These are phyloP conservation scores for Camelina neglecta DNA, from an alignment of 345 rosid genomes.

Conservation along the genomic window DNA sequence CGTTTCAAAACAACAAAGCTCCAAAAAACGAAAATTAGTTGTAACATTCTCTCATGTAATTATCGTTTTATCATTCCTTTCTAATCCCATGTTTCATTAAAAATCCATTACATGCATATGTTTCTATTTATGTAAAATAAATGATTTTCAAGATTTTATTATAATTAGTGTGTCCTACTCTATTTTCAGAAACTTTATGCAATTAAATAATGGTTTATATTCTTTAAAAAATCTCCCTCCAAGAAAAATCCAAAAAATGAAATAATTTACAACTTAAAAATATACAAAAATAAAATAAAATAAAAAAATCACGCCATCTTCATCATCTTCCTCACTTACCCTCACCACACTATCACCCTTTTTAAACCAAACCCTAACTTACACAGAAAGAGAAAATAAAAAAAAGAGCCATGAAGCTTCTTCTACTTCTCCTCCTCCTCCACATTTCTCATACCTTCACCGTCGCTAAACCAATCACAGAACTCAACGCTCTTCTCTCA, in stretches of 20 bases:
- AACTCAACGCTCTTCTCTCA: slow-evolving; percentile 69
- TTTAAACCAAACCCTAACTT: slow-evolving; percentile 30
- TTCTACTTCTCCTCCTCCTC: slow-evolving; percentile 48
- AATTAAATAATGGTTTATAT: background rate
- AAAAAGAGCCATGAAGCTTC: slow-evolving; percentile 46
- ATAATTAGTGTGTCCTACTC: background rate
- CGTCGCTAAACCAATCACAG: slow-evolving; percentile 50
- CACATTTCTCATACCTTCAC: slow-evolving; percentile 46
- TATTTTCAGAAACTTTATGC: background rate
- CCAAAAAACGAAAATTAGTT: slow-evolving; percentile 20
- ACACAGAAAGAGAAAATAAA: slow-evolving; percentile 21
- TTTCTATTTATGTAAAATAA: background rate
- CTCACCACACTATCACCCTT: slow-evolving; percentile 38
- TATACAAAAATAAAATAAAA: background rate
- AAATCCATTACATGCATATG: background rate
- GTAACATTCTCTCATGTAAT: background rate
- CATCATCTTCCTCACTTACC: slow-evolving; percentile 40
- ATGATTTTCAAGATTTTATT: background rate
- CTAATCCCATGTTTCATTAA: background rate
- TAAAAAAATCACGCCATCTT: slow-evolving; percentile 1
- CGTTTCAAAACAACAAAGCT: slow-evolving; percentile 20
- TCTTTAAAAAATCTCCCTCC: slow-evolving; percentile 22
- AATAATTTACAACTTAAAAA: background rate
- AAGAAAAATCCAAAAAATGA: background rate
- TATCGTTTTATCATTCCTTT: background rate